Evolutionary conservation across 2,329 filamentous ascomycete genomes (phyloP), one percentile per base, ranked within the genome.

Genomic region (Amauroascus verrucosus): DNA sequence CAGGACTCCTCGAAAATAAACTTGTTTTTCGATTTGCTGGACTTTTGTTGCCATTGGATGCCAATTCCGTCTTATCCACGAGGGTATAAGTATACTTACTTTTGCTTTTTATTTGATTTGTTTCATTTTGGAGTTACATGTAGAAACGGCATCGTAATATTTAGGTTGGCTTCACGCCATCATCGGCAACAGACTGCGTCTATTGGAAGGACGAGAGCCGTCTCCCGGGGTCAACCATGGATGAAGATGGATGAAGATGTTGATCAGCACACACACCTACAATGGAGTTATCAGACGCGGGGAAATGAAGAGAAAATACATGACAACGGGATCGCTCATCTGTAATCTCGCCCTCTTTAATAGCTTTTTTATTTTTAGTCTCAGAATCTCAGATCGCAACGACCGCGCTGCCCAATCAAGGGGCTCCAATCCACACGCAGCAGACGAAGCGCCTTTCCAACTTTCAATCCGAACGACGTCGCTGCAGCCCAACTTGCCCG

Each of bases 151-250:
- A 41, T 43, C 48, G 48, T 50, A 50, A 43, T 6, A 43, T 35
- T 38, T 50, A 41, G 48, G 48, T 40, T 50, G 35, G 22, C 13
- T 33, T 18, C 24, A 41, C 22, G 48, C 48, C 48, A 50, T 50
- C 48, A 16, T 32, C 48, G 38, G 45, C 45, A 50, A 50, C 35
- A 30, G 26, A 24, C 26, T 2, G 3, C 14, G 35, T 50, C 35
- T 30, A 50, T 50, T 50, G 48, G 48, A 37, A 41, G 37, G 28
- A n/a, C 35, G 24, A n/a, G 22, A 13, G 14, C 37, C 16, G 16
- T 41, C 14, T 22, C 24, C 47, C 35, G 28, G 48, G 48, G 37
- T 50, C 16, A 20, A 41, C 48, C 48, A 45, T 41, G 35, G 37
- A 30, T 20, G n/a, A n/a, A 5, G 16, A 14, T 43, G n/a, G 13